Evolutionary conservation across 1,284 basidiomycete genomes (phyloP).

Genomic region (Stereum hirsutum): DNA sequence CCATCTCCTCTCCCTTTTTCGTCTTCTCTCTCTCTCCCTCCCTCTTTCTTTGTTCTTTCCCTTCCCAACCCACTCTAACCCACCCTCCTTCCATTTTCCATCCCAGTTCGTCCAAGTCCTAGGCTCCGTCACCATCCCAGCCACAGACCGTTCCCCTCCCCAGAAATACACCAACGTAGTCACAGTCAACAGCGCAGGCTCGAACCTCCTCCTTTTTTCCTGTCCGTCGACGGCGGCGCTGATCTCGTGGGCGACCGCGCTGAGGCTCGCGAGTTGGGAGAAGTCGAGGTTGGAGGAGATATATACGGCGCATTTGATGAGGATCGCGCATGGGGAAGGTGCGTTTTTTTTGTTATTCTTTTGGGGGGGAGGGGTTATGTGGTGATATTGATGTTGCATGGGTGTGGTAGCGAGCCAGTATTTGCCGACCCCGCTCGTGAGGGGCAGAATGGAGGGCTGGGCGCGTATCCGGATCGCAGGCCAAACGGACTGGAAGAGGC

Average conservation of each 20-base stretch:
- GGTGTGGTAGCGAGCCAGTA: too few species aligned
- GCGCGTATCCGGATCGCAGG: constrained; percentile 87
- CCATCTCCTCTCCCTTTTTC: too few species aligned
- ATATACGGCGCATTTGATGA: constrained; percentile 90
- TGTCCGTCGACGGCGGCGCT: constrained; percentile 67
- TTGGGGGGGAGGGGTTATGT: too few species aligned
- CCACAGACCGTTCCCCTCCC: constrained; percentile 33
- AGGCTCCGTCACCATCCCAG: constrained; percentile 60
- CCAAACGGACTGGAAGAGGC: constrained; percentile 91
- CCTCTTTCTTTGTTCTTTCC: neutral
- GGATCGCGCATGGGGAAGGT: constrained; percentile 56
- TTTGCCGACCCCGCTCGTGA: constrained; percentile 56
- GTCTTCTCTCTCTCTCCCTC: neutral
- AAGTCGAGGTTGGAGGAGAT: constrained; percentile 94
- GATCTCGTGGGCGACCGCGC: constrained; percentile 85
- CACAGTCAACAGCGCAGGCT: constrained; percentile 91
- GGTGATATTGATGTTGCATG: too few species aligned
- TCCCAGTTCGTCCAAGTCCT: constrained; percentile 63
- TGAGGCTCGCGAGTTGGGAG: constrained; percentile 92
- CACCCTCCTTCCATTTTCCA: too few species aligned
- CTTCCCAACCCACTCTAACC: too few species aligned
- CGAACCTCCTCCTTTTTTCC: constrained; percentile 85
- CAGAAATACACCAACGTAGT: constrained; percentile 73
- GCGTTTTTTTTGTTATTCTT: too few species aligned
- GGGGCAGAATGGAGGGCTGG: constrained; percentile 87